Percentiles rank a stretch among this genome's conserved stretches.
phyloP scores from a whole-genome alignment of 2,329 filamentous ascomycete species.

The Westerdykella sp. region DNA sequence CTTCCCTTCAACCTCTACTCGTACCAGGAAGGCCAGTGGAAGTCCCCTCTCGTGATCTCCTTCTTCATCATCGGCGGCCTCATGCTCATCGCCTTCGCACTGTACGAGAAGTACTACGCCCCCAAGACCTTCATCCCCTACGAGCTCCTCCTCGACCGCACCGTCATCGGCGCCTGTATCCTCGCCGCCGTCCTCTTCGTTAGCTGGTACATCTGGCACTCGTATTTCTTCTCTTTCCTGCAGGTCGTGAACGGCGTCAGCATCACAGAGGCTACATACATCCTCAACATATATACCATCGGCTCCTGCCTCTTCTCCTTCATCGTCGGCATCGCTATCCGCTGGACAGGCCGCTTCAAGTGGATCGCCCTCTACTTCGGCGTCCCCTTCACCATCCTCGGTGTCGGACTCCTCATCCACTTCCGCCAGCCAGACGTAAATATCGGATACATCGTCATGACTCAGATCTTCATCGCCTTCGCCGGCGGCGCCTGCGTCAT shows the following conservation, averaged over 20 bases:
- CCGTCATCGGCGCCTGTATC: slow-evolving; percentile 47
- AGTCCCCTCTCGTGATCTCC: slow-evolving; percentile 31
- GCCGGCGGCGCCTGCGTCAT: slow-evolving; percentile 23
- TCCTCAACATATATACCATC: slow-evolving; percentile 34
- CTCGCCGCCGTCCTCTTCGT: slow-evolving; percentile 37
- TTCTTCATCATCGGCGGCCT: slow-evolving; percentile 35
- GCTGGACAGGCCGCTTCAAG: slow-evolving; percentile 19
- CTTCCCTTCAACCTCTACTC: slow-evolving; percentile 57
- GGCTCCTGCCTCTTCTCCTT: slow-evolving; percentile 18
- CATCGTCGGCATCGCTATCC: slow-evolving; percentile 18
- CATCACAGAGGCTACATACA: slow-evolving; percentile 29
- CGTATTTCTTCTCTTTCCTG: slow-evolving; percentile 38
- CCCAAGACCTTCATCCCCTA: slow-evolving; percentile 40
- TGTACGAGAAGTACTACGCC: slow-evolving; percentile 38
- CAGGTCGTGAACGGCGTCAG: slow-evolving; percentile 33
- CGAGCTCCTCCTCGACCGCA: slow-evolving; percentile 44
- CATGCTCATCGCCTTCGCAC: slow-evolving; percentile 30
- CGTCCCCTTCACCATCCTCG: slow-evolving; percentile 23
- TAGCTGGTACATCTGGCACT: slow-evolving; percentile 31
- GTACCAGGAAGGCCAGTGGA: slow-evolving; percentile 24
- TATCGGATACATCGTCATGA: slow-evolving; percentile 34
- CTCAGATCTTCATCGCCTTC: slow-evolving; percentile 29
- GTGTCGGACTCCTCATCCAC: slow-evolving; percentile 27
- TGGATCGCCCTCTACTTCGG: slow-evolving; percentile 17
- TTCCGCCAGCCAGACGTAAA: slow-evolving; percentile 24